These are phyloP conservation scores for Phaeotremella skinneri DNA, from an alignment of 768 basidiomycete species.

Conservation along the genomic window DNA sequence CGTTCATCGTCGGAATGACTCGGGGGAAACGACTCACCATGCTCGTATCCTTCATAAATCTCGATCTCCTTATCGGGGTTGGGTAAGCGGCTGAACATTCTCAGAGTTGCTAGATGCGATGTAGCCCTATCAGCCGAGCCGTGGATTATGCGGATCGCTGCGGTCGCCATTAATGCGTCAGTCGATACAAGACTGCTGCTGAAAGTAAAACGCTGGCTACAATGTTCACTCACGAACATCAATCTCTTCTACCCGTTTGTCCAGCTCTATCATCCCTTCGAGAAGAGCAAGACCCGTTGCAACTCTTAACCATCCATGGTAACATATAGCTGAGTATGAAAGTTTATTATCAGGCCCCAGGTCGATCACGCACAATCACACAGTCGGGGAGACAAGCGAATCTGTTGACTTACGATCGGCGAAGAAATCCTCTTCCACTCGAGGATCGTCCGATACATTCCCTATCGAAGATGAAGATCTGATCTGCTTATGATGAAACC, in stretches of 20 bases:
- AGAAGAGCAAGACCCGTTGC: constrained; percentile 51
- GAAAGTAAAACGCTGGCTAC: not conserved
- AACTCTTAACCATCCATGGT: constrained; percentile 51
- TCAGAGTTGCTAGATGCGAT: constrained; percentile 44
- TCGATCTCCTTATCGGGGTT: constrained; percentile 50
- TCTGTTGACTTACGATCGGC: constrained; percentile 41
- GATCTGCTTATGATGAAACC: not conserved
- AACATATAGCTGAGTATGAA: constrained; percentile 45
- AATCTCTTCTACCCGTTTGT: constrained; percentile 43
- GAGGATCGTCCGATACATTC: constrained; percentile 53
- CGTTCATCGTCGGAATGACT: not conserved
- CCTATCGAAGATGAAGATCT: constrained; percentile 20
- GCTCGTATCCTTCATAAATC: constrained; percentile 54
- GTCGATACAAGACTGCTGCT: no score
- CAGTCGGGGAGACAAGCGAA: not conserved
- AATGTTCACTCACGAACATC: constrained; percentile 36
- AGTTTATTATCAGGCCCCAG: not conserved
- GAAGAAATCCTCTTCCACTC: constrained; percentile 52
- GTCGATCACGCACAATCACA: not conserved
- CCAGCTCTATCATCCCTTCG: constrained; percentile 45
- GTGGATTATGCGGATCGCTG: constrained; percentile 52
- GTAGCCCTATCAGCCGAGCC: constrained; percentile 51
- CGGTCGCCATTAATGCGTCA: not conserved
- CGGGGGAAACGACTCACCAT: constrained; percentile 35
- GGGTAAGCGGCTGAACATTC: constrained; percentile 44